Base-by-base conservation (phyloP, 1,139 yeast genomes). In the Candida sojae region DNA sequence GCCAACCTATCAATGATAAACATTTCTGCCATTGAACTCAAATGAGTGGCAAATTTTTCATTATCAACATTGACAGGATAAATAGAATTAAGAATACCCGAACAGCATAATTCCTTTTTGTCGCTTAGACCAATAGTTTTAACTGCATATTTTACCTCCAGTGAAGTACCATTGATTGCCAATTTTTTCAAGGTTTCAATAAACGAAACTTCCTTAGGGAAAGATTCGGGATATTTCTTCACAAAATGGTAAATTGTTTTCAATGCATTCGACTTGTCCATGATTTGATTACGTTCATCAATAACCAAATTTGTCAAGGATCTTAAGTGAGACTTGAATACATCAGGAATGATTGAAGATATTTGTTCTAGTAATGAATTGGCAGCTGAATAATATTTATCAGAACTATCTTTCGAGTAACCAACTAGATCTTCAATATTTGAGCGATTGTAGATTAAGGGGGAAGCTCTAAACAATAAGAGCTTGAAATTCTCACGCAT, bases 71-170 rank as follows among this genome's bases (percentile, higher is more conserved):
- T 69, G 21, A 87, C 64, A 0, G 92, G 92, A 56, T 81, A 74
- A 1, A 84, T 68, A 0, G 66, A 51, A 2, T 66, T 66, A 17
- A 78, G 62, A 2, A 84, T 63, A 9, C 68, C 69, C 0, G 68
- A 61, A 13, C 76, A 63, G 26, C 67, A 62, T 4, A 67, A 60
- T 35, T 76, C 80, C 37, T 75, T 73, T 41, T 70, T 68, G 1
- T 72, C 65, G 29, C 79, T 68, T 31, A 80, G 67, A 3, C 80
- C 74, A n/a, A 88, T 57, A 7, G 87, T 70, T 58, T 82, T 84
- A 8, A 83, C 69, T 0, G 92, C 78, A 61, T 84, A 88, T 57
- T 78, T 82, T 0, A 93, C 87, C 56, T 86, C 90, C 10, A 60
- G 53, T 1, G 89, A 82, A 0, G 79, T 66, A 0, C 95, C 95